Base-by-base conservation (phyloP, 164 flowering plant genomes). In the Echeveria elegans region DNA sequence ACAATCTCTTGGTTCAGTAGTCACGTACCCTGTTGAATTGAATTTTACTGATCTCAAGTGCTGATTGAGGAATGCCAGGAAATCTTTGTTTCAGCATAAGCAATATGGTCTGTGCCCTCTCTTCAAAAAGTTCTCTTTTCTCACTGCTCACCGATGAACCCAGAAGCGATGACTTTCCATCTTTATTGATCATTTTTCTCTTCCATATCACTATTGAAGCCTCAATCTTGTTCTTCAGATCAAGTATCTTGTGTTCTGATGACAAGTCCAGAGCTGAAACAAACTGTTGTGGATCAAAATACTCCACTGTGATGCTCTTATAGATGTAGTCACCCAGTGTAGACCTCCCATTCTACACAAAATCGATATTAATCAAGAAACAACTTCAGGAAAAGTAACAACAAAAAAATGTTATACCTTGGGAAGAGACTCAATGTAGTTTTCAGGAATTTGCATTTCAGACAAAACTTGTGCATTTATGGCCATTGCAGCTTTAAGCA, bases 401-500 rank as follows among this genome's bases (percentile, higher is more conserved):
- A 1, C 8, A 4, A 16, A 19, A 21, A 30, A 6, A n/a, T 16
- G 19, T 18, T 28, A 53, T 70, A 85, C 93, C 86, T 87, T 87
- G 4, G 90, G 90, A 40, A 85, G 82, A 24, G 84, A 72, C 43
- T 82, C 89, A 12, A 87, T 81, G 79, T 85, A 87, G 78, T 72
- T 81, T 48, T 87, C 90, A 0, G 93, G 93, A 41, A 86, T 80
- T 66, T 84, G 87, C 88, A 85, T 87, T 65, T 87, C 87, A n/a
- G 88, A 69, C 15, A 87, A 68, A 63, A 81, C 82, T 71, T 87
- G 88, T 53, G 92, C 86, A 71, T 87, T 85, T 36, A 87, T 87
- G 16, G 90, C 90, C 90, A 85, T 83, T 23, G 93, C 84, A 48
- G 88, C 88, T 69, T 87, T 87, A 1, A 80, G 90, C 50, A 87